Conservation (phyloP, 257 asterid genomes). For the Vinca minor region DNA sequence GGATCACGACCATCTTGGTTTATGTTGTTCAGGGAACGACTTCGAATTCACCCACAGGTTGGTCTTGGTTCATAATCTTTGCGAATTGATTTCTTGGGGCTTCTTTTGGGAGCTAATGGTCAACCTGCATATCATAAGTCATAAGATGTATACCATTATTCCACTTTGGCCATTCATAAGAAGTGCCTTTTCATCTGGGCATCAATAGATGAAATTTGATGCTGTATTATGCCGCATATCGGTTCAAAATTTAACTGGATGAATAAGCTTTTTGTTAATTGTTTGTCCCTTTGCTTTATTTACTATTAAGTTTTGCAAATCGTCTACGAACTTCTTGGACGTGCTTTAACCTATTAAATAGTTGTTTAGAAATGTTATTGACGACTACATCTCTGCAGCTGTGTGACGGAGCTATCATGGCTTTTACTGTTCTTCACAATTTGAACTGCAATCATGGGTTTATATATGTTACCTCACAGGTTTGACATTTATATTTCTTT, state of each 20-base stretch:
- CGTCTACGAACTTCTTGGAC: not conserved
- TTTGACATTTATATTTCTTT: constrained; percentile 24
- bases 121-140: not conserved
- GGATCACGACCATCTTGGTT: constrained; percentile 91
- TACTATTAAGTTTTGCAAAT: not conserved
- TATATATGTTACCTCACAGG: constrained; percentile 81
- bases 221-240: not conserved
- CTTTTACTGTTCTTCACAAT: constrained; percentile 96
- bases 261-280: not conserved
- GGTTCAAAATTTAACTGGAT: not conserved
- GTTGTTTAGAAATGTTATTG: constrained; percentile 7
- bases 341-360: not conserved
- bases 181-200: not conserved
- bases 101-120: not conserved
- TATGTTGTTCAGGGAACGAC: constrained; percentile 90
- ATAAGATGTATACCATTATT: not conserved
- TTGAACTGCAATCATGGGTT: constrained; percentile 93
- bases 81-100: not conserved
- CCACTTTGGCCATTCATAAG: not conserved
- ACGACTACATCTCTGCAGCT: constrained; percentile 39
- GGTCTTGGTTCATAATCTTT: constrained; percentile 20
- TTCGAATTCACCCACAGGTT: constrained; percentile 92
- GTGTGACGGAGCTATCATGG: constrained; percentile 89
- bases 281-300: not conserved
- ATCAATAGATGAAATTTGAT: not conserved